Conservation (phyloP, 768 basidiomycete genomes). For the Trametes cubensis region DNA sequence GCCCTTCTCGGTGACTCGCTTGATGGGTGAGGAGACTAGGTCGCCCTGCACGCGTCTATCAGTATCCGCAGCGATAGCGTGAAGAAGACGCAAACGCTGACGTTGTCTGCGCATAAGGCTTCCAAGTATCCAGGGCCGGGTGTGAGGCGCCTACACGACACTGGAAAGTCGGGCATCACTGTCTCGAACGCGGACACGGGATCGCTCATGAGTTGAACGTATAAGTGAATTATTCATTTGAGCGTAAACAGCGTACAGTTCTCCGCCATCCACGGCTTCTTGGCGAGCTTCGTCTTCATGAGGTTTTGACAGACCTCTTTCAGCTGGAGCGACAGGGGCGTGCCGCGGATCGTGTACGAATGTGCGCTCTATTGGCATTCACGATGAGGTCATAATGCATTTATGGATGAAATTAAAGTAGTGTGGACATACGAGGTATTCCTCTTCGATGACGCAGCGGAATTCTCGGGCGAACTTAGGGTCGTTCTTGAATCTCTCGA, state of each 20-base stretch:
- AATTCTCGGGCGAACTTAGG: slow-evolving; percentile 50
- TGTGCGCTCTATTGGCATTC: slow-evolving; percentile 33
- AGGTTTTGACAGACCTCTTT: slow-evolving; percentile 42
- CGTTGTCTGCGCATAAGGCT: slow-evolving; percentile 64
- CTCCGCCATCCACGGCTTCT: slow-evolving; percentile 64
- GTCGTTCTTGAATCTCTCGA: slow-evolving; percentile 48
- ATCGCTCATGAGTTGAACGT: neutral
- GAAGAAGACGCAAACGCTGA: slow-evolving; percentile 26
- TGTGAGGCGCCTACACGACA: slow-evolving; percentile 63
- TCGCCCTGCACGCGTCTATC: slow-evolving; percentile 43
- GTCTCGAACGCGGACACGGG: neutral
- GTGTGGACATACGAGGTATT: slow-evolving; percentile 47
- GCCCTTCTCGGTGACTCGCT: slow-evolving; percentile 53
- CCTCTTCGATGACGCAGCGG: slow-evolving; percentile 49
- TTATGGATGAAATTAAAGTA: neutral
- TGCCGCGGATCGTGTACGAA: slow-evolving; percentile 43
- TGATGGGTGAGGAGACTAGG: slow-evolving; percentile 54
- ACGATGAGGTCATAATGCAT: slow-evolving; percentile 27
- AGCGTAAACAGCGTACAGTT: slow-evolving; percentile 37
- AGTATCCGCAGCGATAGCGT: neutral
- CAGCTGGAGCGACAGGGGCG: slow-evolving; percentile 40
- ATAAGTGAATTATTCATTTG: slow-evolving; percentile 3
- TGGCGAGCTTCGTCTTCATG: slow-evolving; percentile 54
- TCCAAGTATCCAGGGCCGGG: slow-evolving; percentile 72
- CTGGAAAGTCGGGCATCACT: slow-evolving; percentile 64